Evolutionary conservation across 441 rosid genomes (phyloP).

Genomic region (Lepidium campestre): DNA sequence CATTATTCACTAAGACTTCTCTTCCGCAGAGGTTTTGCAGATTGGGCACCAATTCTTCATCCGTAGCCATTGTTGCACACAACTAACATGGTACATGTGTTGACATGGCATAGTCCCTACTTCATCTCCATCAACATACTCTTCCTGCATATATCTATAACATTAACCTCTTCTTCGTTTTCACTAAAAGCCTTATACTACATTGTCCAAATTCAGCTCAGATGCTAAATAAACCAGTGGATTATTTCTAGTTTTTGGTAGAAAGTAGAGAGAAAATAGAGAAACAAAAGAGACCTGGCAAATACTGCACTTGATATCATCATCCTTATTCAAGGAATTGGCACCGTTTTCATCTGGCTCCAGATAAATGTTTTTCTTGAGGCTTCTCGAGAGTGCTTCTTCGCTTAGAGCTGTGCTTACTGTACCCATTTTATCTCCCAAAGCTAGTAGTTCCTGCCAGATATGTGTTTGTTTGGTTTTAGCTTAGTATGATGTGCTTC

Average conservation of each 20-base stretch:
- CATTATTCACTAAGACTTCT: constrained; percentile 8
- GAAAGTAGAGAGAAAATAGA: not conserved
- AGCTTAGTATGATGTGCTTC: not conserved
- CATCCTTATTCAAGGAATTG: constrained; percentile 15
- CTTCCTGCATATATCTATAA: constrained; percentile 54
- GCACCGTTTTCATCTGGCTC: constrained; percentile 19
- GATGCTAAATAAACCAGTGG: not conserved
- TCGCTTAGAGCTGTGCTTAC: constrained; percentile 95
- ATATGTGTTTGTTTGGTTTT: constrained; percentile 7
- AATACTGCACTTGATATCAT: constrained; percentile 73
- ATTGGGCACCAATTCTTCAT: constrained; percentile 96
- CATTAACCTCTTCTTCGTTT: constrained; percentile 3
- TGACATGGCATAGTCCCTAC: constrained; percentile 72
- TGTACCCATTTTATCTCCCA: constrained; percentile 89
- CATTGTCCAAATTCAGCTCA: not conserved
- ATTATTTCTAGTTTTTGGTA: not conserved
- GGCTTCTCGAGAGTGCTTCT: constrained; percentile 67
- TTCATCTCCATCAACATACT: constrained; percentile 73
- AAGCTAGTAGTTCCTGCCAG: constrained; percentile 80
- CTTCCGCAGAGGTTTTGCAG: constrained; percentile 69
- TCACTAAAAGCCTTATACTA: not conserved
- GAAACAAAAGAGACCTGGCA: constrained; percentile 62
- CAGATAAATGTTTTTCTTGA: constrained; percentile 49
- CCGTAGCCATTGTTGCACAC: constrained; percentile 77
- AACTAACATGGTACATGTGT: constrained; percentile 64